Conservation (phyloP, 2,329 filamentous ascomycete genomes). For the Raffaelea arxii region DNA sequence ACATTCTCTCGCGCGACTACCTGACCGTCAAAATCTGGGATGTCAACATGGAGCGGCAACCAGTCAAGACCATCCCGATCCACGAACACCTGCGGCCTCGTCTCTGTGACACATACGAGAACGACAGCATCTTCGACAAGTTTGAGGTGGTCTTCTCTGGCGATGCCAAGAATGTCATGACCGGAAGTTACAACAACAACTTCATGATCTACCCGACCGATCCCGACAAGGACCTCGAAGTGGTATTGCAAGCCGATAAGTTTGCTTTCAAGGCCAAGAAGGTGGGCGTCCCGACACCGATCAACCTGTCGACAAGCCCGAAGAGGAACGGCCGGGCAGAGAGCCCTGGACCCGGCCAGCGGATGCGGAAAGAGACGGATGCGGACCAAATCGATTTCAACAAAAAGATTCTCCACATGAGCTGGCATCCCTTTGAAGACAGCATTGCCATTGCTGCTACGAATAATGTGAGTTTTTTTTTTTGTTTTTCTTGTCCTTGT, state of each 20-base stretch:
- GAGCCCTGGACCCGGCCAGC: slow-evolving; percentile 80
- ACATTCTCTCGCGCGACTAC: slow-evolving; percentile 96
- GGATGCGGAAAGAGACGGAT: slow-evolving; percentile 98
- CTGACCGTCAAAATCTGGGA: slow-evolving; percentile 99
- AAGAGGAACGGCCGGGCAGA: slow-evolving; percentile 85
- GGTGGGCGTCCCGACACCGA: slow-evolving; percentile 93
- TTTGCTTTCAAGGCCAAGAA: slow-evolving; percentile 99
- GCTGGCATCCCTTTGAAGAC: slow-evolving; percentile 99
- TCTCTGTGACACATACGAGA: slow-evolving; percentile 97
- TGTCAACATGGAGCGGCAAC: slow-evolving; percentile 96
- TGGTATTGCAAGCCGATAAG: slow-evolving; percentile 96
- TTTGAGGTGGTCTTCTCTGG: slow-evolving; percentile 99
- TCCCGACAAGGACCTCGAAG: slow-evolving; percentile 90
- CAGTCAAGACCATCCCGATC: slow-evolving; percentile 96
- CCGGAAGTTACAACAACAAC: slow-evolving; percentile 99
- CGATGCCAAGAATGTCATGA: slow-evolving; percentile 98
- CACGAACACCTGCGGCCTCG: slow-evolving; percentile 92
- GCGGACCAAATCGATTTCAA: slow-evolving; percentile 99
- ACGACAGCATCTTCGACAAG: slow-evolving; percentile 99
- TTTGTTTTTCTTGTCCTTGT: background rate
- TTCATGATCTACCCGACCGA: slow-evolving; percentile 99
- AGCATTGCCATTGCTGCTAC: slow-evolving; percentile 99
- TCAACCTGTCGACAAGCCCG: slow-evolving; percentile 72
- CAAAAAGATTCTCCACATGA: slow-evolving; percentile 99
- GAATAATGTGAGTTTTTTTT: slow-evolving; percentile 77